phyloP scores from a whole-genome alignment of 176 grass and related monocot genomes.

The Oryza meridionalis region DNA sequence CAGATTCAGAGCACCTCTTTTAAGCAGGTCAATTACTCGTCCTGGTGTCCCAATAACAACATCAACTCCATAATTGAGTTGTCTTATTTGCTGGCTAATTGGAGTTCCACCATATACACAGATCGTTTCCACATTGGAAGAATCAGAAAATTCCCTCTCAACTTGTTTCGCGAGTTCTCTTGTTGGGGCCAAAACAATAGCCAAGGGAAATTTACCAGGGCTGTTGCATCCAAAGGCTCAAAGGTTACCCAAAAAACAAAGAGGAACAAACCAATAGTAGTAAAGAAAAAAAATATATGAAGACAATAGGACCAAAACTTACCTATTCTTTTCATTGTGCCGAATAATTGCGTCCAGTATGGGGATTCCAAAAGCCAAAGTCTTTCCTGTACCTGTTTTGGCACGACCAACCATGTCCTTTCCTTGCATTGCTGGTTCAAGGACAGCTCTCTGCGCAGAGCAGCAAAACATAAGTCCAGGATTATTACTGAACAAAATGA shows the following conservation, averaged over 20 bases:
- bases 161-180: constrained; percentile 98
- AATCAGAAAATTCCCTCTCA: constrained; percentile 92
- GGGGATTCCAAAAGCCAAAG: constrained; percentile 97
- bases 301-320: constrained; percentile 30
- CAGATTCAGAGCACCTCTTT: constrained; percentile 73
- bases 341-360: constrained; percentile 89
- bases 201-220: constrained; percentile 65
- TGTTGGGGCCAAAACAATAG: constrained; percentile 89
- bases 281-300: not conserved
- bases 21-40: constrained; percentile 85
- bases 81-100: constrained; percentile 77
- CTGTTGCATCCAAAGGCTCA: constrained; percentile 47
- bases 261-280: not conserved
- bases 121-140: constrained; percentile 66
- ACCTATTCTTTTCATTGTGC: constrained; percentile 68
- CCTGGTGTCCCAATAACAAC: constrained; percentile 91
- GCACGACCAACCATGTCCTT: constrained; percentile 95
- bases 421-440: constrained; percentile 98
- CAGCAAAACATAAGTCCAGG: constrained; percentile 20
- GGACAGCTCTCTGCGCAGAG: constrained; percentile 74
- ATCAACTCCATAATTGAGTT: constrained; percentile 81
- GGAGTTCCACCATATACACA: constrained; percentile 95
- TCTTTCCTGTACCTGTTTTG: constrained; percentile 96
- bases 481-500: constrained; percentile 5
- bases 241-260: not conserved